Evolutionary conservation across 129 eudicot species (phyloP).

Genomic region (Rutidosis leptorrhynchoides): DNA sequence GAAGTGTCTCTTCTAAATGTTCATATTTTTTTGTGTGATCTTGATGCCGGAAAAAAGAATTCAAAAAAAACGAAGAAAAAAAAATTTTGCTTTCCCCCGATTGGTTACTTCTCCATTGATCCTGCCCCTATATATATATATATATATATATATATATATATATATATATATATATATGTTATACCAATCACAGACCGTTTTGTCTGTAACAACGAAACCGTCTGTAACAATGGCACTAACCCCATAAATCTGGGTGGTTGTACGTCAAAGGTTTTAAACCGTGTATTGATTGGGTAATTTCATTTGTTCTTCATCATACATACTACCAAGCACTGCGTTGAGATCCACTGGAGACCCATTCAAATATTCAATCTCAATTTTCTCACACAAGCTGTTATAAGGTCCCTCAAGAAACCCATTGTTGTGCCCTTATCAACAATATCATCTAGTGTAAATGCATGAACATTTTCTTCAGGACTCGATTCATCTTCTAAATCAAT

Average conservation of each 20-base stretch:
- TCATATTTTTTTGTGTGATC: too few species aligned
- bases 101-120: too few species aligned
- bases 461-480: constrained; percentile 15
- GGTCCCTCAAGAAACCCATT: constrained; percentile 40
- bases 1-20: too few species aligned
- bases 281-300: constrained; percentile 3
- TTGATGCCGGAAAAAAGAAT: too few species aligned
- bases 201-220: not conserved
- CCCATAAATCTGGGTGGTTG: not conserved
- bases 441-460: constrained; percentile 23
- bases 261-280: not conserved
- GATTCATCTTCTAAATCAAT: constrained; percentile 14
- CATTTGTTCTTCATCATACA: constrained; percentile 35
- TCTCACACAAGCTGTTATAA: constrained; percentile 30
- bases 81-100: too few species aligned
- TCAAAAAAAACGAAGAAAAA: too few species aligned
- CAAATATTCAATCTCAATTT: constrained; percentile 28
- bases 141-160: constrained; percentile 24
- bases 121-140: too few species aligned
- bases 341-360: constrained; percentile 34
- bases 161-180: constrained; percentile 20
- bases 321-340: constrained; percentile 33
- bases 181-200: constrained; percentile 7
- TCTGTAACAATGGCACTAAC: not conserved
- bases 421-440: constrained; percentile 27